phyloP scores from a whole-genome alignment of 2,329 filamentous ascomycete genomes.

The Pseudogymnoascus sp. region DNA sequence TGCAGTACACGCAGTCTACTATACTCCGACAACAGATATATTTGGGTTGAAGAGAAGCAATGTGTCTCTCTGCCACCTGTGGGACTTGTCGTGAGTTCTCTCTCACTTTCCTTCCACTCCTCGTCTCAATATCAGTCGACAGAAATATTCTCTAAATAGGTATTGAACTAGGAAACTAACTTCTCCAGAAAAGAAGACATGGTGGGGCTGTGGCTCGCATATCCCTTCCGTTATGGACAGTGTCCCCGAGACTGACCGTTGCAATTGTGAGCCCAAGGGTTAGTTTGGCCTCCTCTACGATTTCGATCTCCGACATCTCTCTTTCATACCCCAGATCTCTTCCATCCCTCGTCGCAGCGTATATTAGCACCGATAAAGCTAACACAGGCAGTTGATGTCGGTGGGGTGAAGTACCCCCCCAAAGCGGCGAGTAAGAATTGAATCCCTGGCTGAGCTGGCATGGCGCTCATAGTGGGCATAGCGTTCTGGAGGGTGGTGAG shows the following conservation, averaged over 20 bases:
- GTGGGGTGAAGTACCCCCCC: slow-evolving; percentile 46
- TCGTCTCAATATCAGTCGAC: slow-evolving; percentile 9
- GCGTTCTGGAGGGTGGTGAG: slow-evolving; percentile 8
- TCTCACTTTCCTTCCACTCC: neutral
- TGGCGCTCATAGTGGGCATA: slow-evolving; percentile 7
- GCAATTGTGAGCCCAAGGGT: slow-evolving; percentile 34
- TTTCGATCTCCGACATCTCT: neutral
- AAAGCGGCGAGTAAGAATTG: slow-evolving; percentile 30
- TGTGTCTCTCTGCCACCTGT: slow-evolving; percentile 46
- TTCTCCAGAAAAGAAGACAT: slow-evolving; percentile 39
- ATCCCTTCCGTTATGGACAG: slow-evolving; percentile 43
- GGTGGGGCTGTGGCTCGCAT: slow-evolving; percentile 45
- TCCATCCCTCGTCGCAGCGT: neutral
- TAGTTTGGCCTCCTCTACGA: neutral
- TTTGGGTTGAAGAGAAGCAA: slow-evolving; percentile 22
- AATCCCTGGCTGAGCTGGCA: slow-evolving; percentile 12
- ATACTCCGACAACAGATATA: neutral
- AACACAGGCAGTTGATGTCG: slow-evolving; percentile 37
- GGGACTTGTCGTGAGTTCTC: slow-evolving; percentile 39
- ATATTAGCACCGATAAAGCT: slow-evolving; percentile 23
- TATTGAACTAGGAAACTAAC: neutral
- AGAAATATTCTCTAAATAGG: slow-evolving; percentile 1
- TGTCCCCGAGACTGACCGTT: slow-evolving; percentile 42
- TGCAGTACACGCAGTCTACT: neutral
- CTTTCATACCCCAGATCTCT: neutral